These are phyloP conservation scores for Diaporthe nobilis DNA, from an alignment of 2,329 filamentous ascomycete genomes.

Conservation along the genomic window DNA sequence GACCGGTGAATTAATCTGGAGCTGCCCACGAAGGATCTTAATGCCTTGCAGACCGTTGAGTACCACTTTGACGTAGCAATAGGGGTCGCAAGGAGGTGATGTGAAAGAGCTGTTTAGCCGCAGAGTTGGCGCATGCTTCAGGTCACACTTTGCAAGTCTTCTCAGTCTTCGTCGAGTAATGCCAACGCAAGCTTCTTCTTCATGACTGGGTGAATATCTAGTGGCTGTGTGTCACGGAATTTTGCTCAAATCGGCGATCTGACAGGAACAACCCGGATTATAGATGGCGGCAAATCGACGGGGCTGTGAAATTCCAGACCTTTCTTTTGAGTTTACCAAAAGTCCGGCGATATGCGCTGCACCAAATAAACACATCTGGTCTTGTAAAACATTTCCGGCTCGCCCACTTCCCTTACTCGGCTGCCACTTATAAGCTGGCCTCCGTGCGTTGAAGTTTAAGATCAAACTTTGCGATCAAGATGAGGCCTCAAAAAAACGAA, in stretches of 20 bases:
- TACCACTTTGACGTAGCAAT: conserved; percentile 1
- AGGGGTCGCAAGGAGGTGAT: background rate
- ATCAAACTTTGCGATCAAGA: conserved; percentile 18
- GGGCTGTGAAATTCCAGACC: background rate
- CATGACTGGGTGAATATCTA: background rate
- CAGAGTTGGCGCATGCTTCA: conserved; percentile 13
- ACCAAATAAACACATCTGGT: background rate
- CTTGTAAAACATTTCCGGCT: background rate
- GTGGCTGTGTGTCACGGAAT: background rate
- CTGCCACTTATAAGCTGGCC: background rate
- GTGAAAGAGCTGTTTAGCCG: background rate
- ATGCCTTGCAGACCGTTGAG: background rate
- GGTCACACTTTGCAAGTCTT: background rate
- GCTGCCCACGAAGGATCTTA: background rate
- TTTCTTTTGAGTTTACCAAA: conserved; percentile 5
- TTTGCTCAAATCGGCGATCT: conserved; percentile 4
- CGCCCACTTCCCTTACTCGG: conserved; percentile 10
- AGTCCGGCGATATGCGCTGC: conserved; percentile 1
- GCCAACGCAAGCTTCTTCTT: background rate
- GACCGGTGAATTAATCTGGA: background rate
- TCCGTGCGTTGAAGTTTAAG: background rate
- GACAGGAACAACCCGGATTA: background rate
- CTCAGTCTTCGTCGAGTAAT: background rate
- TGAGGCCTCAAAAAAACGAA: conserved; percentile 5
- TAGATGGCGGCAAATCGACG: background rate